Evolutionary conservation across 2,329 filamentous ascomycete species (phyloP).

Genomic region (Cercospora sp.): DNA sequence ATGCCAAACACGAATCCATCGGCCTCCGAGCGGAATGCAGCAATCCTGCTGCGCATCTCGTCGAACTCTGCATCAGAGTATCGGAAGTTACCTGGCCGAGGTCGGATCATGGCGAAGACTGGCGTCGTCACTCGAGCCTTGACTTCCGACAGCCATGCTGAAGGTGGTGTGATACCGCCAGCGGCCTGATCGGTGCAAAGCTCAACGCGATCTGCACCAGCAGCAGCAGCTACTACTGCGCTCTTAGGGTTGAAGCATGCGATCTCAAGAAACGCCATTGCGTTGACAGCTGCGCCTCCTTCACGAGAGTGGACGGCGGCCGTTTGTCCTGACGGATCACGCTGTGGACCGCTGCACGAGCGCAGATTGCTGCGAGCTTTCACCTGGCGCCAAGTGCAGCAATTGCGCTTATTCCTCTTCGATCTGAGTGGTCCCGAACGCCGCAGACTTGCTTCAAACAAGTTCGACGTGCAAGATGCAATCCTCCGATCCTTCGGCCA

Average conservation of each 20-base stretch:
- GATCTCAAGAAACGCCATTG: conserved; percentile 47
- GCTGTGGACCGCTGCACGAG: not conserved
- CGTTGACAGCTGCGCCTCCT: not conserved
- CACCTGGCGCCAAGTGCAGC: not conserved
- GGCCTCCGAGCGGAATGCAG: conserved; percentile 38
- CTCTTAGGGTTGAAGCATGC: conserved; percentile 51
- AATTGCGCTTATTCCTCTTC: not conserved
- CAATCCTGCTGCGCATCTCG: conserved; percentile 47
- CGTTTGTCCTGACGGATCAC: not conserved
- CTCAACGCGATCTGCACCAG: conserved; percentile 55
- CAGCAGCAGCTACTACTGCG: conserved; percentile 44
- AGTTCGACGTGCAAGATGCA: not conserved
- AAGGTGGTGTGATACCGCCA: conserved; percentile 47
- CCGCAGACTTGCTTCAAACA: not conserved
- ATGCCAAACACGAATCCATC: conserved; percentile 57
- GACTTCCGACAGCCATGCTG: conserved; percentile 32
- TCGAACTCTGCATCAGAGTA: conserved; percentile 47
- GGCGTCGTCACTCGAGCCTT: conserved; percentile 42
- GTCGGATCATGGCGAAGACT: conserved; percentile 56
- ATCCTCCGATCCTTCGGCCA: conserved; percentile 5
- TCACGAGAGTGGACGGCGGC: not conserved
- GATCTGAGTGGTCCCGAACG: not conserved
- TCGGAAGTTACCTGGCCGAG: conserved; percentile 49
- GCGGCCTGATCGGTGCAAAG: conserved; percentile 46
- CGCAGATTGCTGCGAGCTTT: not conserved